Percentiles rank a stretch among this genome's conserved stretches.
phyloP scores from a whole-genome alignment of 306 rosid species.

The Sphenostylis stenocarpa region DNA sequence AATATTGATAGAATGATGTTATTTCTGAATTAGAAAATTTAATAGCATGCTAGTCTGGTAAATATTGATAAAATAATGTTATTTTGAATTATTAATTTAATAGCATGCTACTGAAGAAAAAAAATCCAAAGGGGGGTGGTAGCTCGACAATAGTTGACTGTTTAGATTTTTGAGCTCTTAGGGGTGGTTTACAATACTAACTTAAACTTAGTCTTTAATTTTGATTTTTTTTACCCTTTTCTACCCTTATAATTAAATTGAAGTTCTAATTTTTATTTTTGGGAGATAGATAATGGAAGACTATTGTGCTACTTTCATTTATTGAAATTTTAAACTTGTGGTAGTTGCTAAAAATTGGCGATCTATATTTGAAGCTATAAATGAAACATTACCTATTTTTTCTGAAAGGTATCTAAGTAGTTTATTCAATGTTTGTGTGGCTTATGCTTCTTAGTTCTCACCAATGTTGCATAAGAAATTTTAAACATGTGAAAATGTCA shows the following conservation, averaged over 20 bases:
- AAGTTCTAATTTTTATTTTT: neutral
- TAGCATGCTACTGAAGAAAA: no score
- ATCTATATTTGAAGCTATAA: neutral
- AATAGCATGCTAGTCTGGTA: no score
- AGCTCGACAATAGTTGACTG: neutral
- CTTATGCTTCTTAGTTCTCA: neutral
- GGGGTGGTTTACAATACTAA: neutral
- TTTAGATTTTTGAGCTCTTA: conserved; percentile 4
- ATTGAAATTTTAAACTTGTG: neutral
- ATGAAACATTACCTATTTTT: neutral
- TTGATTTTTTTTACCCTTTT: neutral
- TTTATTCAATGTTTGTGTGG: neutral
- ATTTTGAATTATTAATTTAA: no score
- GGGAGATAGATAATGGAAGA: neutral
- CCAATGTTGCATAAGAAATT: neutral
- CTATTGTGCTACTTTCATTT: neutral
- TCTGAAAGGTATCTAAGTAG: neutral
- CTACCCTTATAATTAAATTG: neutral
- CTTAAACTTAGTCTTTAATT: conserved; percentile 1
- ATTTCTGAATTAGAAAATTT: no score
- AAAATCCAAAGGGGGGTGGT: conserved; percentile 5
- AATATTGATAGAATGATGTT: no score
- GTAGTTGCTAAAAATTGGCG: neutral
- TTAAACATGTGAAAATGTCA: neutral
- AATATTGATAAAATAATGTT: no score